These are phyloP conservation scores for Wickerhamia fluorescens DNA, from an alignment of 805 yeast species.

Conservation along the genomic window DNA sequence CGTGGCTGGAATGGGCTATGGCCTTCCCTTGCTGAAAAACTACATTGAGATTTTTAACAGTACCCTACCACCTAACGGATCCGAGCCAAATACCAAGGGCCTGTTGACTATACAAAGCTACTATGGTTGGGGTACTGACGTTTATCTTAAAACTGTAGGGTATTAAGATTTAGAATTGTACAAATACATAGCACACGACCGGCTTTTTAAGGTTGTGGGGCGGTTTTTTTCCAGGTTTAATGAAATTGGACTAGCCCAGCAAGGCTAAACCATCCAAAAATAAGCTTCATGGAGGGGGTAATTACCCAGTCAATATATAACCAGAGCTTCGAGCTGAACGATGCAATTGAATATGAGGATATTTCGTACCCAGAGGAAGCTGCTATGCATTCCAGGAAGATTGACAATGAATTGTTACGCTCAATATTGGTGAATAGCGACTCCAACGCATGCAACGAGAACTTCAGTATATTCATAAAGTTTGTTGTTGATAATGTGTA, in stretches of 20 bases:
- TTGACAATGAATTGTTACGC: constrained; percentile 8
- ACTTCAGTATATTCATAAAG: constrained; percentile 28
- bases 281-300: too few species aligned
- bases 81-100: constrained; percentile 20
- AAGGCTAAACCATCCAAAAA: too few species aligned
- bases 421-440: constrained; percentile 30
- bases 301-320: too few species aligned
- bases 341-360: too few species aligned
- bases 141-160: constrained; percentile 35
- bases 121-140: constrained; percentile 41
- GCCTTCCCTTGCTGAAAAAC: constrained; percentile 69
- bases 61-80: constrained; percentile 10
- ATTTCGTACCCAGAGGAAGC: too few species aligned
- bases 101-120: constrained; percentile 36
- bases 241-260: too few species aligned
- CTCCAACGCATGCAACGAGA: constrained; percentile 32
- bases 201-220: too few species aligned
- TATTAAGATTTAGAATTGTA: constrained; percentile 5
- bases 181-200: too few species aligned
- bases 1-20: constrained; percentile 96
- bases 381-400: too few species aligned
- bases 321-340: too few species aligned
- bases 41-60: constrained; percentile 38
- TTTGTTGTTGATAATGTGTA: constrained; percentile 25
- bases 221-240: too few species aligned